phyloP scores from a whole-genome alignment of 1,284 basidiomycete species.

The Schizophyllum amplum region DNA sequence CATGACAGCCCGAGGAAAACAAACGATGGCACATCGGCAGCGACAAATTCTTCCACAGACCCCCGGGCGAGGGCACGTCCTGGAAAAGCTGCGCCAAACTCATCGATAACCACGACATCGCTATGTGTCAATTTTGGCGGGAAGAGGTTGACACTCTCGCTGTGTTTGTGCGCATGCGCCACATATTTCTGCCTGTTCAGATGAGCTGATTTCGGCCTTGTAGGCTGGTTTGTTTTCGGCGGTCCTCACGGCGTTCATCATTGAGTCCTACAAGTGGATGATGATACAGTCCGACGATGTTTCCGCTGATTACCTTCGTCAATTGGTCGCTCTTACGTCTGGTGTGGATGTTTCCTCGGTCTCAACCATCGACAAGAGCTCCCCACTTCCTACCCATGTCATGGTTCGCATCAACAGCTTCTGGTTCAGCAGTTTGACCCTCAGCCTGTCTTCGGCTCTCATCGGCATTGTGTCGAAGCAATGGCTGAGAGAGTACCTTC shows the following conservation, averaged over 20 bases:
- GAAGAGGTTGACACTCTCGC: not conserved
- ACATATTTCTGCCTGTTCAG: too few relatives aligned
- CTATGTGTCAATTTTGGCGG: not conserved
- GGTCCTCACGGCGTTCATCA: constrained; percentile 4
- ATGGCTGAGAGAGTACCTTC: constrained; percentile 19
- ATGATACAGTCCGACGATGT: not conserved
- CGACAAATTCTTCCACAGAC: not conserved
- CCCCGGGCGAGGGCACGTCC: too few relatives aligned
- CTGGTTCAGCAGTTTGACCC: constrained; percentile 20
- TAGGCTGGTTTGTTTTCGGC: too few relatives aligned
- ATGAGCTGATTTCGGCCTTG: too few relatives aligned
- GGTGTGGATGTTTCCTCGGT: too few relatives aligned
- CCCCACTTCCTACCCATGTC: too few relatives aligned
- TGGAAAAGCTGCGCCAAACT: not conserved
- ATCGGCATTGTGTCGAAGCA: constrained; percentile 19
- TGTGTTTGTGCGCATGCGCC: not conserved
- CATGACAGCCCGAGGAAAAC: not conserved
- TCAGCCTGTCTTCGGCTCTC: constrained; percentile 17
- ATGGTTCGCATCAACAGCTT: too few relatives aligned
- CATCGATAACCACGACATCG: not conserved
- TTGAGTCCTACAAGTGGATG: constrained; percentile 5
- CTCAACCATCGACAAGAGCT: too few relatives aligned
- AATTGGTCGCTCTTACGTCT: not conserved
- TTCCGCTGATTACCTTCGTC: not conserved
- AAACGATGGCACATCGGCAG: not conserved